Conservation (phyloP, 2,329 filamentous ascomycete species). For the Colletotrichum paranaense region DNA sequence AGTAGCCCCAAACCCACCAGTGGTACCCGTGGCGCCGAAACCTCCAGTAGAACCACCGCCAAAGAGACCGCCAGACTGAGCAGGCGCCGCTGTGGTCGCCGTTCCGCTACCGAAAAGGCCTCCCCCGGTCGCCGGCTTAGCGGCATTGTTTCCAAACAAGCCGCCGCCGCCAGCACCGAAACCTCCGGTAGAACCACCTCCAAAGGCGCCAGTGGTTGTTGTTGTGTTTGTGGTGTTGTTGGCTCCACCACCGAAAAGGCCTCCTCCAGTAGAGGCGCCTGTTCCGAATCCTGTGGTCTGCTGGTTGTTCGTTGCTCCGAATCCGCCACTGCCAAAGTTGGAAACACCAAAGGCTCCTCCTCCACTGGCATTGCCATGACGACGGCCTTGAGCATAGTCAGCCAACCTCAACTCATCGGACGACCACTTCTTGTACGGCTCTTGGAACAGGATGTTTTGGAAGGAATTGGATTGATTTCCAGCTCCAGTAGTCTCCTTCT, state of each 20-base stretch:
- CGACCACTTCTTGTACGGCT: constrained; percentile 88
- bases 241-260: constrained; percentile 53
- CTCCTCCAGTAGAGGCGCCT: constrained; percentile 42
- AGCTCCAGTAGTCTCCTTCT: constrained; percentile 76
- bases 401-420: constrained; percentile 85
- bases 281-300: constrained; percentile 56
- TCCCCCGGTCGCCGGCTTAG: constrained; percentile 31
- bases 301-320: constrained; percentile 52
- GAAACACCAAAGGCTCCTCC: constrained; percentile 85
- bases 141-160: constrained; percentile 53
- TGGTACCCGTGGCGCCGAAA: constrained; percentile 27
- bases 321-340: constrained; percentile 60
- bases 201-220: constrained; percentile 34
- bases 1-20: constrained; percentile 46
- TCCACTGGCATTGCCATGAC: constrained; percentile 84
- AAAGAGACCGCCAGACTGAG: constrained; percentile 39
- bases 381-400: constrained; percentile 89
- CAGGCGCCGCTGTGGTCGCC: constrained; percentile 33
- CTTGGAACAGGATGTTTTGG: constrained; percentile 83
- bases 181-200: constrained; percentile 44
- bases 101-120: constrained; percentile 24
- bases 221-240: constrained; percentile 36
- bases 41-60: constrained; percentile 38
- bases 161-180: constrained; percentile 52
- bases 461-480: constrained; percentile 71